Conservation (phyloP, 495 filamentous ascomycete genomes). For the Penicillium paradoxum region DNA sequence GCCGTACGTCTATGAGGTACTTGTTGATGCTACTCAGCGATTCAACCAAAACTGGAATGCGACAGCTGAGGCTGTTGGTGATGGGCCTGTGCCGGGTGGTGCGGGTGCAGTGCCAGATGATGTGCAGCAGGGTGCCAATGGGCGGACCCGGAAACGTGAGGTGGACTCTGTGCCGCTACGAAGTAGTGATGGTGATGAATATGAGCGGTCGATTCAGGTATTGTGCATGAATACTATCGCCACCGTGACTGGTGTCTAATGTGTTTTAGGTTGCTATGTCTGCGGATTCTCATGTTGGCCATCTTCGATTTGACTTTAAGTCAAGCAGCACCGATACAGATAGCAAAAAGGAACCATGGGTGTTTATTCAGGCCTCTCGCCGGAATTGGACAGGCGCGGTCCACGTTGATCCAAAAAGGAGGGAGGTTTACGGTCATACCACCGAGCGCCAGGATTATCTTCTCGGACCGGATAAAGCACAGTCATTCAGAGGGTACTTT, state of each 20-base stretch:
- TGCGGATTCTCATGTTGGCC: constrained; percentile 20
- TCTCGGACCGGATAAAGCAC: constrained; percentile 22
- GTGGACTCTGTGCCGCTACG: not conserved
- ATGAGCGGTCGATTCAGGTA: constrained; percentile 17
- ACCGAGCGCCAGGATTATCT: constrained; percentile 29
- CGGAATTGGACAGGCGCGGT: constrained; percentile 27
- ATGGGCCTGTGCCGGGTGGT: constrained; percentile 23
- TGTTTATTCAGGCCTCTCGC: constrained; percentile 23
- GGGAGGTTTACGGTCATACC: constrained; percentile 23
- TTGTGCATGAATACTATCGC: not conserved
- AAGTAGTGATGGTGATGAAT: not conserved
- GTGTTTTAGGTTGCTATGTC: constrained; percentile 16
- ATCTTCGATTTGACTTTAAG: constrained; percentile 23
- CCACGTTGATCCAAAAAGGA: constrained; percentile 12
- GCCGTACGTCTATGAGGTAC: constrained; percentile 24
- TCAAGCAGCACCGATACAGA: not conserved
- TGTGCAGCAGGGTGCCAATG: constrained; percentile 26
- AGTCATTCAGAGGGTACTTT: constrained; percentile 24
- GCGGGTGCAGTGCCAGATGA: constrained; percentile 16
- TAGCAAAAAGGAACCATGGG: constrained; percentile 13
- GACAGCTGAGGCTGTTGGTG: constrained; percentile 21
- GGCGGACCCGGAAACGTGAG: constrained; percentile 9
- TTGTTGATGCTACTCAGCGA: constrained; percentile 19
- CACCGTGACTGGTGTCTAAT: not conserved
- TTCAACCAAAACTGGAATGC: constrained; percentile 23